Evolutionary conservation across 176 grass and related monocot genomes (phyloP).

Genomic region (Zea luxurians): DNA sequence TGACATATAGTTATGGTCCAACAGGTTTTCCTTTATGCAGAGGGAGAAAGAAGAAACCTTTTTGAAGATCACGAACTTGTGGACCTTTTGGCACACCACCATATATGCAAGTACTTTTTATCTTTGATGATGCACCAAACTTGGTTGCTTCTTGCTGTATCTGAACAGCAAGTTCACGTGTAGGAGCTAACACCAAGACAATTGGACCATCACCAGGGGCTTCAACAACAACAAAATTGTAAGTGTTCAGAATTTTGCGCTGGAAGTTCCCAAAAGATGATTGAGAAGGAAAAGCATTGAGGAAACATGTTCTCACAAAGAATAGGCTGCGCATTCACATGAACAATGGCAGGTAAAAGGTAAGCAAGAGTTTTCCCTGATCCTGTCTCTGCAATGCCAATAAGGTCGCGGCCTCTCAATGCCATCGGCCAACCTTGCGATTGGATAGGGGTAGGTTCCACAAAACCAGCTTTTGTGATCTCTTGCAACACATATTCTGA

Average conservation of each 20-base stretch:
- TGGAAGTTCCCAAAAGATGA: slow-evolving; percentile 23
- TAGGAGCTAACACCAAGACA: slow-evolving; percentile 86
- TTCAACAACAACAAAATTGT: slow-evolving; percentile 46
- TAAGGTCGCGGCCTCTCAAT: slow-evolving; percentile 85
- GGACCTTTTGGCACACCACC: slow-evolving; percentile 97
- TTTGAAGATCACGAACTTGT: slow-evolving; percentile 98
- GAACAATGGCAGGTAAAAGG: slow-evolving; percentile 88
- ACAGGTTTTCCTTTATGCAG: background rate
- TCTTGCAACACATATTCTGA: slow-evolving; percentile 91
- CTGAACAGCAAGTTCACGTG: slow-evolving; percentile 88
- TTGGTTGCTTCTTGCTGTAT: slow-evolving; percentile 94
- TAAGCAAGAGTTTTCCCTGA: slow-evolving; percentile 96
- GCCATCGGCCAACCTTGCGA: slow-evolving; percentile 99
- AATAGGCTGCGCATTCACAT: slow-evolving; percentile 96
- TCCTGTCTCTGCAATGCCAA: slow-evolving; percentile 98
- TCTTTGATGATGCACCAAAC: slow-evolving; percentile 95
- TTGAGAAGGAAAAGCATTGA: slow-evolving; percentile 25
- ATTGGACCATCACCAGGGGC: slow-evolving; percentile 88
- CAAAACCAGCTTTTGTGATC: slow-evolving; percentile 84
- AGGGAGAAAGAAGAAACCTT: slow-evolving; percentile 47
- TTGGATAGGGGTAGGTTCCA: slow-evolving; percentile 92
- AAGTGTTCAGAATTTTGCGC: slow-evolving; percentile 4
- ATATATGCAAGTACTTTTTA: slow-evolving; percentile 98
- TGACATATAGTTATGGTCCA: background rate
- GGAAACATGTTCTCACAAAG: slow-evolving; percentile 56